Evolutionary conservation across 2,329 filamentous ascomycete genomes (phyloP).

Genomic region (Lecanicillium sp.): DNA sequence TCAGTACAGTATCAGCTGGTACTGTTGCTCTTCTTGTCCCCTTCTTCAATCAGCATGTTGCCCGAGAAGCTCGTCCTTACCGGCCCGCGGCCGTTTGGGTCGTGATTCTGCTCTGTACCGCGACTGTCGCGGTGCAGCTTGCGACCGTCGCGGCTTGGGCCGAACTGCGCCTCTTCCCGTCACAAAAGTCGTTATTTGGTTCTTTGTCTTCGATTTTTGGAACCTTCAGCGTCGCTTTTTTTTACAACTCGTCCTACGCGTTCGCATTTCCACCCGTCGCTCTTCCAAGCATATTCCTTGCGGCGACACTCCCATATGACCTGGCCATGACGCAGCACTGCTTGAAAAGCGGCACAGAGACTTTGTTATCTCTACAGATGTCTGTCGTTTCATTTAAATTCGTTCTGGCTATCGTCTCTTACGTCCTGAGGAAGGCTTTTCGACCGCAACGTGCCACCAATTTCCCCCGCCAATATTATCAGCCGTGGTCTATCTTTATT

Average conservation of each 20-base stretch:
- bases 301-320: neutral
- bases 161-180: neutral
- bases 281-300: neutral
- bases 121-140: neutral
- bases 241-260: neutral
- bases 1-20: neutral
- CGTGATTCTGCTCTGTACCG: neutral
- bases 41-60: neutral
- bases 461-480: neutral
- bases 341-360: no score
- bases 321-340: neutral
- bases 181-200: neutral
- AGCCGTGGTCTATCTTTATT: neutral
- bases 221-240: neutral
- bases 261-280: neutral
- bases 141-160: neutral
- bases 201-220: neutral
- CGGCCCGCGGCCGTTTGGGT: neutral
- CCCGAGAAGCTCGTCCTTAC: neutral
- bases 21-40: neutral
- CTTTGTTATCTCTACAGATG: neutral
- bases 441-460: neutral
- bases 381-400: neutral
- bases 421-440: neutral
- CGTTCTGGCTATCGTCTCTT: neutral